phyloP scores from a whole-genome alignment of 139 green algal genomes.

The Astrephomene gubernaculifera region DNA sequence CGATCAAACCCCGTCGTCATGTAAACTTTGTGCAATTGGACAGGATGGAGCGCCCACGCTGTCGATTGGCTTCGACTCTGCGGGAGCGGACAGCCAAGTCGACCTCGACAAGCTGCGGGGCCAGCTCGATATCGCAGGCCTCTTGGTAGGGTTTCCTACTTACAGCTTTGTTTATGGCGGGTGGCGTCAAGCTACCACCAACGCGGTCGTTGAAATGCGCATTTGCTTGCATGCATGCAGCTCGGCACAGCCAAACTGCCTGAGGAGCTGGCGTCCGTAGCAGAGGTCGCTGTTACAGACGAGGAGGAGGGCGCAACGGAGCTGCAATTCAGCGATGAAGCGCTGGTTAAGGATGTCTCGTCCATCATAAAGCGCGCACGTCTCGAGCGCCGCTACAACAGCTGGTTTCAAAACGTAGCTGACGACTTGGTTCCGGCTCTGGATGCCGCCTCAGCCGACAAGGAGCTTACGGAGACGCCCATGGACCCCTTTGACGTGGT shows the following conservation, averaged over 20 bases:
- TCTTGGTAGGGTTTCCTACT: constrained; percentile 6
- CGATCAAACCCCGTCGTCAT: not conserved
- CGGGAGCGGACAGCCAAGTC: not conserved
- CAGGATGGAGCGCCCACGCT: not conserved
- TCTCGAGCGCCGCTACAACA: not conserved
- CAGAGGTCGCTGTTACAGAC: not conserved
- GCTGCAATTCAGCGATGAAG: constrained; percentile 18
- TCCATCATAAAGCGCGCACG: not conserved
- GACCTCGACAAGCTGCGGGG: constrained; percentile 14
- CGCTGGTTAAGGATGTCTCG: not conserved
- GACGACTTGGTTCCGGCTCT: not conserved
- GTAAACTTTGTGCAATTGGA: not conserved
- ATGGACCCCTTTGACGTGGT: constrained; percentile 41
- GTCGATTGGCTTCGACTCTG: constrained; percentile 32
- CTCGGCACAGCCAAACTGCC: constrained; percentile 8
- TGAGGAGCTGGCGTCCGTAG: constrained; percentile 1
- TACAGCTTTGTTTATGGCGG: not conserved
- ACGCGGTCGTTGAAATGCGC: not conserved
- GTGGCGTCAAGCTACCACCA: no score
- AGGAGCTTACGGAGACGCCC: constrained; percentile 20
- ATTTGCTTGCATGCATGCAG: constrained; percentile 14
- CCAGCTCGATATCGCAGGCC: constrained; percentile 1
- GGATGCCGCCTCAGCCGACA: not conserved
- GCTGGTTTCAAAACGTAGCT: not conserved
- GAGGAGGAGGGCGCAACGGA: constrained; percentile 21